Percentiles rank a stretch among this genome's conserved stretches.
phyloP scores from a whole-genome alignment of 768 basidiomycete species.

The Clathrus columnatus region DNA sequence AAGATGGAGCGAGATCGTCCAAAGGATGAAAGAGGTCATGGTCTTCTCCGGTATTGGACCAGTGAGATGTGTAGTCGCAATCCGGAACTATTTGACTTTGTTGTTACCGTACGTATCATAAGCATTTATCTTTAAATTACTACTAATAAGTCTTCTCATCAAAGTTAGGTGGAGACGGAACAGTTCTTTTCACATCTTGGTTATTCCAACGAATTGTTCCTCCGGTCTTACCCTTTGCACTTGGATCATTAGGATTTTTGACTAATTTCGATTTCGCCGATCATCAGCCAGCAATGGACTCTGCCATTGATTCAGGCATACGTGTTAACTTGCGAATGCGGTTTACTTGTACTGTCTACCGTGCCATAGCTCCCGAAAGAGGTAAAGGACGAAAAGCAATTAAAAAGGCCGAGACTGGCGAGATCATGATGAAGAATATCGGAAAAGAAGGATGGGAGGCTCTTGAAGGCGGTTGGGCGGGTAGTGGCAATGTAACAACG shows the following conservation, averaged over 20 bases:
- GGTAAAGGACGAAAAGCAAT: slow-evolving; percentile 69
- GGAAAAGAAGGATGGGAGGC: slow-evolving; percentile 94
- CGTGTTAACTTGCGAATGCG: slow-evolving; percentile 98
- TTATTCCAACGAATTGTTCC: slow-evolving; percentile 97
- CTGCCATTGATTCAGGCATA: slow-evolving; percentile 84
- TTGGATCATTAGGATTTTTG: slow-evolving; percentile 95
- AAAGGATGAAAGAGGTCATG: slow-evolving; percentile 46
- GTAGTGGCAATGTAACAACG: slow-evolving; percentile 26
- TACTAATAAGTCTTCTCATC: slow-evolving; percentile 8
- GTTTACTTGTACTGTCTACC: slow-evolving; percentile 97
- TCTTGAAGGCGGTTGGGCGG: slow-evolving; percentile 69
- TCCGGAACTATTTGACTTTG: slow-evolving; percentile 94
- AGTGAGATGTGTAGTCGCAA: slow-evolving; percentile 88
- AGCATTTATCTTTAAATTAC: slow-evolving; percentile 7
- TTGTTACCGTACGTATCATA: slow-evolving; percentile 69
- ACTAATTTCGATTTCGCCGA: slow-evolving; percentile 94
- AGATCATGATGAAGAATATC: slow-evolving; percentile 93
- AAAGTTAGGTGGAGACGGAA: slow-evolving; percentile 96
- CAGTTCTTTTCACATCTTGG: slow-evolving; percentile 98
- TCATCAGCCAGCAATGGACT: slow-evolving; percentile 78
- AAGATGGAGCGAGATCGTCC: slow-evolving; percentile 25
- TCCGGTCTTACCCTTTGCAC: slow-evolving; percentile 94
- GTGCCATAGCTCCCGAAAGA: slow-evolving; percentile 71
- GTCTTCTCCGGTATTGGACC: slow-evolving; percentile 96
- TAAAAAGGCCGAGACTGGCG: slow-evolving; percentile 88